phyloP scores from a whole-genome alignment of 805 yeast species.

The Yamadazyma tumulicola region DNA sequence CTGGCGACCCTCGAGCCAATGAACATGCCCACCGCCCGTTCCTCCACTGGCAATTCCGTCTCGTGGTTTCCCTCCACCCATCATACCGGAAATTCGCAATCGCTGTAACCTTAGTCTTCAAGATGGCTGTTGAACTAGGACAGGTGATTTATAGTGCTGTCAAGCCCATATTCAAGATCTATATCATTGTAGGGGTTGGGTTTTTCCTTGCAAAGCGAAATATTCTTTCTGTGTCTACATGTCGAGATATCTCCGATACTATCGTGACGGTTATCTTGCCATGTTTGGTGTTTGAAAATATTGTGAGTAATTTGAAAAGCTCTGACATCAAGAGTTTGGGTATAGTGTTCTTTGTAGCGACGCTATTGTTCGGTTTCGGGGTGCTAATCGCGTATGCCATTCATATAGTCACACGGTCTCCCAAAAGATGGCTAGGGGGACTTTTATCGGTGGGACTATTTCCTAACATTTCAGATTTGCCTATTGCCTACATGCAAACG shows the following conservation, averaged over 20 bases:
- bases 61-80: too few relatives aligned
- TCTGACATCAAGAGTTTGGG: constrained; percentile 71
- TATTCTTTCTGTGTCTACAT: constrained; percentile 61
- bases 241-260: constrained; percentile 66
- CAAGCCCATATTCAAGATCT: constrained; percentile 84
- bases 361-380: constrained; percentile 51
- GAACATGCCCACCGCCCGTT: too few relatives aligned
- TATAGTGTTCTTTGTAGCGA: constrained; percentile 48
- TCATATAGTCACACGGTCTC: constrained; percentile 51
- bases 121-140: constrained; percentile 41
- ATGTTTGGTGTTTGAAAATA: constrained; percentile 68
- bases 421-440: constrained; percentile 77
- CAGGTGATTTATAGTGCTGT: constrained; percentile 71
- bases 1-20: too few relatives aligned
- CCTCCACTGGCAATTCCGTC: too few relatives aligned
- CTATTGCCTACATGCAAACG: constrained; percentile 79
- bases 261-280: constrained; percentile 71
- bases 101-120: too few relatives aligned
- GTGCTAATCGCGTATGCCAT: constrained; percentile 43
- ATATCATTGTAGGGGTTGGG: constrained; percentile 67
- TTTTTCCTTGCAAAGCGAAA: constrained; percentile 59
- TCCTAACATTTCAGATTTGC: constrained; percentile 79
- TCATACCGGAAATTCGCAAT: too few relatives aligned
- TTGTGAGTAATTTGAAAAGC: constrained; percentile 63
- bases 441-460: constrained; percentile 66